Base-by-base conservation (phyloP, 306 rosid species). In the Lablab purpureus region DNA sequence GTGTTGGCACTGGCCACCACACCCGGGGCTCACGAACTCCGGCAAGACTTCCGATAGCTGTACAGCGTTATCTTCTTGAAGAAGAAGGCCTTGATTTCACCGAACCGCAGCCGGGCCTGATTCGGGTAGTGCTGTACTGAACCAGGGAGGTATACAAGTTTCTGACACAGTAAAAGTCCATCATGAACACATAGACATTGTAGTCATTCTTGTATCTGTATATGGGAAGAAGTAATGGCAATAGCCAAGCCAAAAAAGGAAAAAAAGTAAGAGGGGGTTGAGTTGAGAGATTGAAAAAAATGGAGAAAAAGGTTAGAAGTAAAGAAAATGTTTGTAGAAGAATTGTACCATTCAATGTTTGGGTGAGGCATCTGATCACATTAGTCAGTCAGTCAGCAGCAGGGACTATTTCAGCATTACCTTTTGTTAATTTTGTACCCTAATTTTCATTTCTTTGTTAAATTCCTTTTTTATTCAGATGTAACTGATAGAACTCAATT, bases 1-100 rank as follows among this genome's bases (percentile, higher is more conserved):
- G 97, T 51, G 97, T 94, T 1, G 99, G 99, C 69, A 94, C 99
- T 0, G 99, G 99, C 30, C 99, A 94, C 83, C 99, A 94, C 80
- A 94, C 97, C 12, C 68, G 97, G 75, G 99, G 99, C 49, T 82
- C 99, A 13, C 97, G 99, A 73, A 92, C 99, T 18, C 95, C 92
- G 0, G 97, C 93, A 0, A 89, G 97, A 80, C 97, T 94, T 77
- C 97, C 99, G 0, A 59, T 88, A 37, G 94, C 95, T 82, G 90
- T 94, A 83, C 97, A 94, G 89, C 91, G 85, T 25, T 94, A 91
- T 83, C 91, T 94, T 73, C 96, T 94, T 7, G 97, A 94, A 81
- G 98, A 92, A 83, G 98, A 94, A 73, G 97, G 95, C 77, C 97
- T 94, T 34, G 91, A 92, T 76, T 94, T 83, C 88, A 87, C 87